Evolutionary conservation across 495 filamentous ascomycete species (phyloP), one percentile per base, ranked within the genome.

Genomic region (Lophiotrema nucula): DNA sequence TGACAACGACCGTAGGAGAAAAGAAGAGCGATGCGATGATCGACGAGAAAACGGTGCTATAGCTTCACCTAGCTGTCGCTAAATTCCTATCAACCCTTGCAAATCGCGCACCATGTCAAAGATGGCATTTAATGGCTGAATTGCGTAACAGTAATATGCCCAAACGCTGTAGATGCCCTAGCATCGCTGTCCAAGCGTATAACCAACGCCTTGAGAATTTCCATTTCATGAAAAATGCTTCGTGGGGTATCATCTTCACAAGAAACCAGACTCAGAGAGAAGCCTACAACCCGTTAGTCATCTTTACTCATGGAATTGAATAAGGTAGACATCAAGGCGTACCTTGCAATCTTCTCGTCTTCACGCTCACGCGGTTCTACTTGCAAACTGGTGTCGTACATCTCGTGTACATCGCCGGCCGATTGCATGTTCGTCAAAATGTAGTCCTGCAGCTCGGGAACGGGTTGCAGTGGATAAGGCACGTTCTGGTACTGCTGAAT

Each of bases 401-500:
- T 97, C 77, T 97, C 91, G 72, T 97, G 91, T 57, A 98, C 92
- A 69, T 97, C 95, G 39, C 88, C 88, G 1, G 93, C 93, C 10
- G 83, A 83, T 74, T 92, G 86, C 83, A 98, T 92, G 71, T 96
- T 96, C 67, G 84, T 88, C 55, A 97, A 77, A 53, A 98, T 97
- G 74, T 97, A 97, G 62, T 97, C 92, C 71, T 97, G 95, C 63
- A 98, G 80, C 70, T 97, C 93, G 15, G 83, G 81, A 8, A 98
- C 91, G 0, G 91, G 81, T 70, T 90, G 86, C 35, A 98, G 78
- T 4, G 89, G 85, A 67, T 98, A 98, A 23, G 90, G 90, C 16
- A 93, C 88, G 64, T 95, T 96, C 70, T 98, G 95, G 69, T 96
- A 97, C 70, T 96, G 90, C 73, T 97, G 95, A 56, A 98, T 97